Percentiles rank a stretch among this genome's conserved stretches.
phyloP scores from a whole-genome alignment of 1,139 yeast genomes.

The Debaryomycetaceae sp. region DNA sequence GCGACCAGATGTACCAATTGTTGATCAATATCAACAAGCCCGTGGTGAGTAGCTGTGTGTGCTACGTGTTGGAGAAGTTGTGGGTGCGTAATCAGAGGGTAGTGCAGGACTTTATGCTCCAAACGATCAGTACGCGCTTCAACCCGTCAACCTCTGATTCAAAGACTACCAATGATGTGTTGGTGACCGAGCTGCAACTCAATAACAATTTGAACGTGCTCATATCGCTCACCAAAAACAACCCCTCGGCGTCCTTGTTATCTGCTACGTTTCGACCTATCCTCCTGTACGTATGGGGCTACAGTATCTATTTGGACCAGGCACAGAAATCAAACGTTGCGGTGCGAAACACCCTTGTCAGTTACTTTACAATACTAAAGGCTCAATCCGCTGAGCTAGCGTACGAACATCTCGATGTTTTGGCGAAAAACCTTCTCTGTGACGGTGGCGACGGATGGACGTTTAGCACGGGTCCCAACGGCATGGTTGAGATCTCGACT shows the following conservation, averaged over 20 bases:
- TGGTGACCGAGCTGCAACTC: constrained; percentile 45
- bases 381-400: constrained; percentile 16
- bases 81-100: constrained; percentile 51
- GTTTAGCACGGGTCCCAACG: constrained; percentile 49
- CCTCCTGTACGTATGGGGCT: constrained; percentile 55
- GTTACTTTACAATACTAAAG: constrained; percentile 40
- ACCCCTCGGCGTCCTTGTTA: constrained; percentile 39
- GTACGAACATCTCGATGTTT: constrained; percentile 26
- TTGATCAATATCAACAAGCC: constrained; percentile 62
- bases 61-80: constrained; percentile 50
- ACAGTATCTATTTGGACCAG: constrained; percentile 50
- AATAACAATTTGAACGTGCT: constrained; percentile 66
- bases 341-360: constrained; percentile 41
- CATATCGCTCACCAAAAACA: constrained; percentile 55
- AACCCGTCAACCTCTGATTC: constrained; percentile 22
- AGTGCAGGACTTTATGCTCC: constrained; percentile 56
- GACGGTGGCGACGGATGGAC: constrained; percentile 48
- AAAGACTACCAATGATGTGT: constrained; percentile 16
- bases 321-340: constrained; percentile 35
- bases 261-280: constrained; percentile 42
- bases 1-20: constrained; percentile 54
- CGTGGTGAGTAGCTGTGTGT: constrained; percentile 52
- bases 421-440: constrained; percentile 42
- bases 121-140: constrained; percentile 41
- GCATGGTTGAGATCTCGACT: constrained; percentile 47